phyloP scores from a whole-genome alignment of 2,329 filamentous ascomycete species.

The Ceratocystis alfenasii region DNA sequence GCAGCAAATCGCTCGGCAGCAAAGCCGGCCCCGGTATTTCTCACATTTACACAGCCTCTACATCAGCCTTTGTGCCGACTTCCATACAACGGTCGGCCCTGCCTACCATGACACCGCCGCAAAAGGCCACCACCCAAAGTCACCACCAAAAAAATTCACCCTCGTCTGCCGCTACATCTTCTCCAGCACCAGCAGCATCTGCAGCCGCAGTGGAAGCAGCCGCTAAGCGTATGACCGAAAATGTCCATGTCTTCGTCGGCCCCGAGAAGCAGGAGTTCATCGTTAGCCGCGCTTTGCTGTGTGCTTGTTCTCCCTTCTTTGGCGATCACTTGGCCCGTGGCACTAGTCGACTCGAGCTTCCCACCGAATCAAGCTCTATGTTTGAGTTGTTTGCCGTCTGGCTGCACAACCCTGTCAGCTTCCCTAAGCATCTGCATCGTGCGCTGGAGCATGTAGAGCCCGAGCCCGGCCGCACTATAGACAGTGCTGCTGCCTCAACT shows the following conservation, averaged over 20 bases:
- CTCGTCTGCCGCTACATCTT: neutral
- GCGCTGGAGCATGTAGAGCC: constrained; percentile 28
- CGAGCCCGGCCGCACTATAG: constrained; percentile 23
- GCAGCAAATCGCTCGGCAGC: constrained; percentile 14
- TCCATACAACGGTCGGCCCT: constrained; percentile 10
- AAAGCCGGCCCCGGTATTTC: constrained; percentile 13
- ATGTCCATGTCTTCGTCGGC: constrained; percentile 34
- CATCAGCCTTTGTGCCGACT: neutral
- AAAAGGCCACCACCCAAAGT: neutral
- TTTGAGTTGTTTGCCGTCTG: constrained; percentile 43
- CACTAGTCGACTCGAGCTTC: constrained; percentile 32
- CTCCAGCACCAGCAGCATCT: neutral
- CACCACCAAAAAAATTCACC: neutral
- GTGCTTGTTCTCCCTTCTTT: constrained; percentile 39
- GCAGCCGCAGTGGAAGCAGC: neutral
- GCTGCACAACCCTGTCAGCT: constrained; percentile 30
- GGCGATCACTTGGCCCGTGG: constrained; percentile 34
- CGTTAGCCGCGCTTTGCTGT: constrained; percentile 37
- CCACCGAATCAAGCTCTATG: constrained; percentile 39
- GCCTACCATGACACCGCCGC: constrained; percentile 3
- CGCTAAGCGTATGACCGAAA: constrained; percentile 19
- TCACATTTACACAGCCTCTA: constrained; percentile 4
- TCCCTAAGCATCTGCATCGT: constrained; percentile 35
- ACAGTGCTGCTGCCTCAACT: constrained; percentile 27
- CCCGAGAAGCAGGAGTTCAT: constrained; percentile 33